phyloP scores from a whole-genome alignment of 2,329 filamentous ascomycete genomes.

The Cladophialophora carrionii region DNA sequence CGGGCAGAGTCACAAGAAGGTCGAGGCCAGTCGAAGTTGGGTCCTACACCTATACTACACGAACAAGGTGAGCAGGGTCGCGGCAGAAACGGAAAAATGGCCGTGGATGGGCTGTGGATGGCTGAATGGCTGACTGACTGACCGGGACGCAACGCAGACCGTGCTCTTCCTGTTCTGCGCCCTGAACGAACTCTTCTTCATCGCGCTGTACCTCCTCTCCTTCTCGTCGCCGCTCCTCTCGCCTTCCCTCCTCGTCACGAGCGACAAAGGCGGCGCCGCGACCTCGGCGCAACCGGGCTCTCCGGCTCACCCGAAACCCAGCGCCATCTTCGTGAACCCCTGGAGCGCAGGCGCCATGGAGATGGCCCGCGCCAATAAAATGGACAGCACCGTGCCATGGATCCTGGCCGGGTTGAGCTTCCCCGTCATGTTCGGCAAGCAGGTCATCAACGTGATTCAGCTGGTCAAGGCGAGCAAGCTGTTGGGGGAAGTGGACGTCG shows the following conservation, averaged over 20 bases:
- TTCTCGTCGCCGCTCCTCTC: slow-evolving; percentile 91
- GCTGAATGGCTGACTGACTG: slow-evolving; percentile 2
- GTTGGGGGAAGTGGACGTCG: slow-evolving; percentile 87
- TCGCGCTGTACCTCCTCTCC: slow-evolving; percentile 93
- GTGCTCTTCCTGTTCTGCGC: slow-evolving; percentile 90
- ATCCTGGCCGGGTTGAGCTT: slow-evolving; percentile 77
- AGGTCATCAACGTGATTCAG: slow-evolving; percentile 91
- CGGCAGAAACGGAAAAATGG: no score
- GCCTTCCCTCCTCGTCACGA: slow-evolving; percentile 69
- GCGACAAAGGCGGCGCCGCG: slow-evolving; percentile 56
- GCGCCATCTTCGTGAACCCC: slow-evolving; percentile 80
- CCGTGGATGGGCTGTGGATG: no score
- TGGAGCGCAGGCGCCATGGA: slow-evolving; percentile 93
- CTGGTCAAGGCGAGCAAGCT: slow-evolving; percentile 89
- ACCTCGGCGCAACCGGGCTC: slow-evolving; percentile 65
- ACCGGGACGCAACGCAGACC: slow-evolving; percentile 56
- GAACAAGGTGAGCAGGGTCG: slow-evolving; percentile 74
- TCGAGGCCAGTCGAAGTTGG: slow-evolving; percentile 85
- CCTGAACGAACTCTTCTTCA: slow-evolving; percentile 96
- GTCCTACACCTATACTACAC: slow-evolving; percentile 95
- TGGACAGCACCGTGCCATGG: slow-evolving; percentile 76
- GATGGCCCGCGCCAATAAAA: slow-evolving; percentile 91
- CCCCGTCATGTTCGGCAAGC: slow-evolving; percentile 88
- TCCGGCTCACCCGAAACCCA: slow-evolving; percentile 68
- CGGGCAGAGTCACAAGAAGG: slow-evolving; percentile 85